Percentiles rank a stretch among this genome's conserved stretches.
These are phyloP conservation scores for Paramarasmius palmivorus DNA, from an alignment of 1,284 basidiomycete species.

Conservation along the genomic window DNA sequence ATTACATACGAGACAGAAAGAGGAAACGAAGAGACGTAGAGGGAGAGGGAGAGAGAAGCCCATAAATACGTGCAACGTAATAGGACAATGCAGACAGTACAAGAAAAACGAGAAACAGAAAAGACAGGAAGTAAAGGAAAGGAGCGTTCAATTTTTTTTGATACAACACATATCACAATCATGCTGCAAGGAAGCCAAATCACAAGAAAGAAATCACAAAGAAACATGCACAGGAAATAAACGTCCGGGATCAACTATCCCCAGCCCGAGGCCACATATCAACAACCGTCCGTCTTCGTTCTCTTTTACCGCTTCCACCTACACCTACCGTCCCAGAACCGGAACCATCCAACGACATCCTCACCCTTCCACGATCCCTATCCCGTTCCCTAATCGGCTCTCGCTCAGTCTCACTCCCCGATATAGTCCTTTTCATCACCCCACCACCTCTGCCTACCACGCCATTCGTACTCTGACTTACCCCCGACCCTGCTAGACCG, in stretches of 20 bases:
- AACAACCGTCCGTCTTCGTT: slow-evolving; percentile 43
- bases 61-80: slow-evolving; percentile 19
- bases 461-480: background rate
- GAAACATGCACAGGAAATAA: background rate
- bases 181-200: slow-evolving; percentile 9
- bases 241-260: background rate
- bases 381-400: slow-evolving; percentile 41
- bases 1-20: slow-evolving; percentile 21
- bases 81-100: slow-evolving; percentile 12
- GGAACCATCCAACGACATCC: slow-evolving; percentile 46
- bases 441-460: background rate
- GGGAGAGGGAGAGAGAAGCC: slow-evolving; percentile 21
- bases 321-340: slow-evolving; percentile 32
- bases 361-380: slow-evolving; percentile 25
- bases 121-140: background rate
- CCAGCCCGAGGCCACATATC: slow-evolving; percentile 42
- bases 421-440: slow-evolving; percentile 26
- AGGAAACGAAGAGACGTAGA: slow-evolving; percentile 1
- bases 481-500: slow-evolving; percentile 13
- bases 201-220: background rate
- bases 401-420: slow-evolving; percentile 57
- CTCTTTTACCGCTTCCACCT: slow-evolving; percentile 29
- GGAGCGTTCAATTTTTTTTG: background rate
- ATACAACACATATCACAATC: background rate
- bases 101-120: slow-evolving; percentile 10